phyloP scores from a whole-genome alignment of 805 yeast genomes.

The Kockiozyma suomiensis region DNA sequence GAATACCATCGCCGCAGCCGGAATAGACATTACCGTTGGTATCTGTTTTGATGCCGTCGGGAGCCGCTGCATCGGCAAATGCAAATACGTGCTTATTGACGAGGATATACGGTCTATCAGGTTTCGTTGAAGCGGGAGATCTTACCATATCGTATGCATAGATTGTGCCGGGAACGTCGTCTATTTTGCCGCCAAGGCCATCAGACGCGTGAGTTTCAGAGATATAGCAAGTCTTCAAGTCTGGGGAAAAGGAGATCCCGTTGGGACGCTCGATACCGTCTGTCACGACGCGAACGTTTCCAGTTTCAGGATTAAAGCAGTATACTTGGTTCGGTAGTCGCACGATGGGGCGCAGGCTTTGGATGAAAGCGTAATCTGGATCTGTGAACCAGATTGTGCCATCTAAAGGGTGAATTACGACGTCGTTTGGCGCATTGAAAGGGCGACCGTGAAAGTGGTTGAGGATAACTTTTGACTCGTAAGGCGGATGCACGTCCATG shows the following conservation, averaged over 20 bases:
- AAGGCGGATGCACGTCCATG: slow-evolving; percentile 35
- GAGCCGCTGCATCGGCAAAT: slow-evolving; percentile 37
- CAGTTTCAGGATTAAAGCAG: slow-evolving; percentile 44
- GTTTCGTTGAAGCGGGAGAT: slow-evolving; percentile 13
- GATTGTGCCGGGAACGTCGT: slow-evolving; percentile 34
- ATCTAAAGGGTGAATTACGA: slow-evolving; percentile 37
- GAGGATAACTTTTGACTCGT: slow-evolving; percentile 26
- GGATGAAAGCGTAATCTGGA: slow-evolving; percentile 37
- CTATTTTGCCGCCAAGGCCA: slow-evolving; percentile 21
- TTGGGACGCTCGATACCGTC: slow-evolving; percentile 61
- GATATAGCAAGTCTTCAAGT: slow-evolving; percentile 50
- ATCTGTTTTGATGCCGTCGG: slow-evolving; percentile 41
- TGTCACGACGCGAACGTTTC: slow-evolving; percentile 40
- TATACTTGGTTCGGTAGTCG: slow-evolving; percentile 45
- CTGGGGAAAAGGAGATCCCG: slow-evolving; percentile 61
- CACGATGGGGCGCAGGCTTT: slow-evolving; percentile 26
- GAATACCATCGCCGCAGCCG: slow-evolving; percentile 40
- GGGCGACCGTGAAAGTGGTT: slow-evolving; percentile 39
- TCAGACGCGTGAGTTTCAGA: slow-evolving; percentile 47
- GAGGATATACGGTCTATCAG: slow-evolving; percentile 28
- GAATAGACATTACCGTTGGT: slow-evolving; percentile 38
- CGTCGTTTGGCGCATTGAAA: slow-evolving; percentile 40
- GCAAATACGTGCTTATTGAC: slow-evolving; percentile 39
- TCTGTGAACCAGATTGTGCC: slow-evolving; percentile 41
- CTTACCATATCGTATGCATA: slow-evolving; percentile 38